Evolutionary conservation across 345 rosid species (phyloP).

Genomic region (Firmiana major): DNA sequence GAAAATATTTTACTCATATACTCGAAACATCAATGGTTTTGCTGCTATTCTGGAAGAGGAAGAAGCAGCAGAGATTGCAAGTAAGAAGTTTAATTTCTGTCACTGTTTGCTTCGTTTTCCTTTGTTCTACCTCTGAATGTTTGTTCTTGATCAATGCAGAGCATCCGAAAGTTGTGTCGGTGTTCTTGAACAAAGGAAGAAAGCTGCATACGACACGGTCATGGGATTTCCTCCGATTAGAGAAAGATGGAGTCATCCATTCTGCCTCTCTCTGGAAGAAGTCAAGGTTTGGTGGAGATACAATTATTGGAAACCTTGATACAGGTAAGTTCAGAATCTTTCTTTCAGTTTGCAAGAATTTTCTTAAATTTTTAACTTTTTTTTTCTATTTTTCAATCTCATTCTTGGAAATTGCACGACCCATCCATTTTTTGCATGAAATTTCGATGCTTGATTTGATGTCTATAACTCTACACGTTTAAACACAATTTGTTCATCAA

Average conservation of each 20-base stretch:
- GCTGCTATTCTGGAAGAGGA: slow-evolving; percentile 56
- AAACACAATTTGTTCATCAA: neutral
- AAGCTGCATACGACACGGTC: slow-evolving; percentile 58
- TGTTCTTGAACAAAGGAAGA: slow-evolving; percentile 48
- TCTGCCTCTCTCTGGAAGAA: slow-evolving; percentile 40
- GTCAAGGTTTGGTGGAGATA: slow-evolving; percentile 46
- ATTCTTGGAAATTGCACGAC: neutral
- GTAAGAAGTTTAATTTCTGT: slow-evolving; percentile 24
- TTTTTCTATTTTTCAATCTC: neutral
- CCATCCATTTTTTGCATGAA: neutral
- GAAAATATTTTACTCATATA: slow-evolving; percentile 57
- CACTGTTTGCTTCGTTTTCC: neutral
- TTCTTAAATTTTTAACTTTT: neutral
- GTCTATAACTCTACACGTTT: slow-evolving; percentile 8
- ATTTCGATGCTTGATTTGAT: slow-evolving; percentile 5
- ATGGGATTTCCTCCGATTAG: slow-evolving; percentile 60
- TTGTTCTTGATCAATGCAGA: slow-evolving; percentile 26
- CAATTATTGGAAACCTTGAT: slow-evolving; percentile 61
- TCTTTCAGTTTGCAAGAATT: neutral
- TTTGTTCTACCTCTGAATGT: neutral
- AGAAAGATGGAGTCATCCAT: slow-evolving; percentile 33
- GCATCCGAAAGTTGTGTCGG: slow-evolving; percentile 56
- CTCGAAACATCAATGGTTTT: slow-evolving; percentile 60
- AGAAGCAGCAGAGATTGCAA: slow-evolving; percentile 50
- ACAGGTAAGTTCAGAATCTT: slow-evolving; percentile 29